Base-by-base conservation (phyloP, 1,284 basidiomycete species). In the Phaffia rhodozyma region DNA sequence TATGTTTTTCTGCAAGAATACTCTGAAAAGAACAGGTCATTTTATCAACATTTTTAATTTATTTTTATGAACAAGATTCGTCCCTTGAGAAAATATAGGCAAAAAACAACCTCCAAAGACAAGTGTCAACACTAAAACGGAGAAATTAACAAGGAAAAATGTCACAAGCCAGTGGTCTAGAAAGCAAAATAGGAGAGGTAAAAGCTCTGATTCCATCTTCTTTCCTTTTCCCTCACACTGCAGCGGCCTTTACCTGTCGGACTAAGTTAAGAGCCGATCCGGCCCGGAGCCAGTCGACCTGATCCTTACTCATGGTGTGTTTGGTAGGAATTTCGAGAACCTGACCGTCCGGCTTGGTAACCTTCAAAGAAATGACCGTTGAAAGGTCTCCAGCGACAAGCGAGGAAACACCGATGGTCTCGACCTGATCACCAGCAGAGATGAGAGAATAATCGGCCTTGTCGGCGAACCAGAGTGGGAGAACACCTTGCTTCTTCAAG, bases 391-490 rank as follows among this genome's bases (percentile, higher is more conserved):
- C 83, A 32, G 72, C 70, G 29, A 82, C 77, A 3, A 89, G 77
- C 43, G 83, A 80, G 21, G 80, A 78, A 20, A 82, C 72, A 70
- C 81, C 84, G 54, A 77, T 67, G 0, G 84, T 86, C 69, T 81
- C 77, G 51, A 86, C 75, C 56, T 76, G 73, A 71, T 96, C 91
- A 21, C 89, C 89, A 30, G 91, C 83, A 21, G 83, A 84, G 69
- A 97, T 90, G 61, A 82, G 83, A 55, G 78, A 74, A 75, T 97
- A 97, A 75, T 96, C 90, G 21, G 78, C 76, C 75, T 89, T 89
- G 74, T 94, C 81, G n/a, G 77, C 81, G 71, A 97, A 89, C 86
- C 90, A 94, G 9, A 97, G 78, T 11, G 92, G 93, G 20, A 97
- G 63, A 60, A 97, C 79, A 57, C 91, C 92, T 83, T 97, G 52